Evolutionary conservation across 2,329 filamentous ascomycete genomes (phyloP), one percentile per base, ranked within the genome.

Genomic region (Diaporthe sp.): DNA sequence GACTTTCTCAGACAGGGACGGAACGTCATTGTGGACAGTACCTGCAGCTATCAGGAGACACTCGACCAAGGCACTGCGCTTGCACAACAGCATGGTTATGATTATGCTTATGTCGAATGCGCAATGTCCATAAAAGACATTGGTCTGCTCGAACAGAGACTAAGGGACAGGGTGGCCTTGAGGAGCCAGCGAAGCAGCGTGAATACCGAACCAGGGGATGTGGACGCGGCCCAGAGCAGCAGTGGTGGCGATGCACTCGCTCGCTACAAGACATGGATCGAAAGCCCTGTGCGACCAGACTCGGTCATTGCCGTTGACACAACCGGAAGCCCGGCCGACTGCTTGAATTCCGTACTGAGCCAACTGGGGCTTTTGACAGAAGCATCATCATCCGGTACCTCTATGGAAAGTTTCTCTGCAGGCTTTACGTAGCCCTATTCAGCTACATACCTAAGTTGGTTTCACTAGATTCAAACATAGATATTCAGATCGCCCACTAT

Each of bases 131-230:
- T 25, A 17, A 15, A 9, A 4, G 62, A 67, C 19, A 67, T 67
- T 49, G 44, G 22, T 17, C 44, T 67, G 19, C 62, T 67, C 4
- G 12, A 51, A 4, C 1, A 51, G 12, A 25, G 44, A 17, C 28
- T 51, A 2, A 25, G 17, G 12, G 31, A 67, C 10, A 67, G 62
- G 17, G 28, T 51, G 19, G 44, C 44, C 17, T 31, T 51, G 19
- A 37, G 44, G 31, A 51, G 62, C 31, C 62, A 67, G 22, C 28
- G 62, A n/a, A 67, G 44, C 44, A 51, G 62, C 44, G 44, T 51
- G 6, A 19, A 67, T n/a, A 44, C 44, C 17, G 42, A 58, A 44
- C 51, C 51, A 31, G 58, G 10, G 19, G 39, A 59, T 49, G 28
- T 46, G 4, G 34, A 44, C 19, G 25, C 6, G n/a, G 49, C n/a